phyloP scores from a whole-genome alignment of 331 rosid species.

The Cucumis variabilis region DNA sequence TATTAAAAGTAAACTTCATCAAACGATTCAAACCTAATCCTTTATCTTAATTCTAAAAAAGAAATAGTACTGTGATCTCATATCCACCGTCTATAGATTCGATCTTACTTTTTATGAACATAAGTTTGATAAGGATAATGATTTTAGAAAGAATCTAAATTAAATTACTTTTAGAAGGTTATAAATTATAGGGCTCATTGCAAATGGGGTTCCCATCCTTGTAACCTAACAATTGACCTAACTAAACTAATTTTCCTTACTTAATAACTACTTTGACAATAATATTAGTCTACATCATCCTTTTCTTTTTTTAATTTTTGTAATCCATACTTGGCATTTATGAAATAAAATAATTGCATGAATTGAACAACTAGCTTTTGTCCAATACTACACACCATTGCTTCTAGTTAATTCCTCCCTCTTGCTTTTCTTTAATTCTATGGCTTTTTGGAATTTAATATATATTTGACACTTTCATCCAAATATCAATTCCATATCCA shows the following conservation, averaged over 20 bases:
- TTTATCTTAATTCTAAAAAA: too few species aligned
- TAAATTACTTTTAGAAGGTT: background rate
- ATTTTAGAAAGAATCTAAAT: background rate
- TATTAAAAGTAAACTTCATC: too few species aligned
- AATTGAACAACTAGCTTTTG: background rate
- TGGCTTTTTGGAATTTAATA: background rate
- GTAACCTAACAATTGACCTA: slow-evolving; percentile 25
- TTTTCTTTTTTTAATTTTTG: too few species aligned
- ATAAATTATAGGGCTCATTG: background rate
- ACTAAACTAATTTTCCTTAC: too few species aligned
- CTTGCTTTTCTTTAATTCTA: background rate
- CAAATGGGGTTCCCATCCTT: background rate
- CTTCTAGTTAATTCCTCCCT: background rate
- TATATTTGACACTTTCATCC: background rate
- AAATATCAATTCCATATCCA: too few species aligned
- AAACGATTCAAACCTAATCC: background rate
- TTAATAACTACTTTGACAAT: too few species aligned
- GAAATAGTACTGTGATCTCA: background rate
- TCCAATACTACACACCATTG: background rate
- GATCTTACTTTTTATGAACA: background rate
- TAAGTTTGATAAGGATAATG: background rate
- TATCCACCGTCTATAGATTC: background rate
- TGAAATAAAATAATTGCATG: too few species aligned
- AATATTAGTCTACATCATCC: too few species aligned
- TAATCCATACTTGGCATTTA: too few species aligned